Conservation (phyloP, 441 rosid genomes). For the Manihot esculenta region DNA sequence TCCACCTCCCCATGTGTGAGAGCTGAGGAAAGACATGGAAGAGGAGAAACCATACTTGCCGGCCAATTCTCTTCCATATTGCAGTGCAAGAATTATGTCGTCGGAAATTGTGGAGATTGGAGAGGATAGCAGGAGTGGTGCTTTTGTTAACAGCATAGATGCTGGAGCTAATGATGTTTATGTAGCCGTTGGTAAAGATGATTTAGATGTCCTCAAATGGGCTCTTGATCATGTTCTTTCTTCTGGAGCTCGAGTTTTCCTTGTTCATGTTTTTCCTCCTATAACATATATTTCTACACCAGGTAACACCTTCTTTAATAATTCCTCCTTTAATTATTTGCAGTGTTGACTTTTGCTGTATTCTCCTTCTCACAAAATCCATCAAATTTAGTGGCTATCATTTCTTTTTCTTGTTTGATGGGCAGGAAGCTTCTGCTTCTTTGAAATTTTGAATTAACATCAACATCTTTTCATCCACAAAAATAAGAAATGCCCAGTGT, state of each 20-base stretch:
- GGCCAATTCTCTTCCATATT: conserved; percentile 22
- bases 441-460: no score
- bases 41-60: conserved; percentile 26
- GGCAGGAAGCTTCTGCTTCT: no score
- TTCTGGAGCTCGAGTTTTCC: conserved; percentile 47
- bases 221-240: conserved; percentile 50
- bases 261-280: conserved; percentile 64
- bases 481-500: neutral
- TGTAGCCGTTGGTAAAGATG: conserved; percentile 67
- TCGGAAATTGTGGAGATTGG: conserved; percentile 68
- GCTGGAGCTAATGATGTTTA: conserved; percentile 42
- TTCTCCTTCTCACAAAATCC: neutral
- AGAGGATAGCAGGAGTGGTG: conserved; percentile 43
- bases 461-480: no score
- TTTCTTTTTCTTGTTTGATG: no score
- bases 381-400: no score
- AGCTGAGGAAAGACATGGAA: conserved; percentile 27
- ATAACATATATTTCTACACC: conserved; percentile 54
- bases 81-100: conserved; percentile 35
- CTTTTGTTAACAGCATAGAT: conserved; percentile 27
- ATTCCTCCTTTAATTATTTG: neutral
- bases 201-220: conserved; percentile 56
- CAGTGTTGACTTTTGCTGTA: neutral
- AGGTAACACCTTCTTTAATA: conserved; percentile 29
- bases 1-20: neutral